Percentiles rank a stretch among this genome's conserved stretches.
These are phyloP conservation scores for Paramecium primaurelia DNA, from an alignment of 73 alveolate genomes.

Conservation along the genomic window DNA sequence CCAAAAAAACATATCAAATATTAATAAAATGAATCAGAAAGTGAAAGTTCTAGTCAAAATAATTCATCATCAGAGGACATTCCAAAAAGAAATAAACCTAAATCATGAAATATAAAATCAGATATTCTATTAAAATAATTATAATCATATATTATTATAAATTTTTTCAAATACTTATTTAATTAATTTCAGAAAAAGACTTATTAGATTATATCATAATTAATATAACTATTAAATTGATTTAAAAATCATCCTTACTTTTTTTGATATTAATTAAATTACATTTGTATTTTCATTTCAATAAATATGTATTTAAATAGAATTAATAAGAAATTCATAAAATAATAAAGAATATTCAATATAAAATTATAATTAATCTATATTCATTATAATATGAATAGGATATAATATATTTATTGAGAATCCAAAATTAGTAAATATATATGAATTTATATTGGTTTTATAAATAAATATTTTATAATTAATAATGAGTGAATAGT, in stretches of 20 bases:
- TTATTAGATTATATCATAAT: too few species aligned
- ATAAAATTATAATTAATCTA: background rate
- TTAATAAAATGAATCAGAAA: background rate
- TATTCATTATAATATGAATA: background rate
- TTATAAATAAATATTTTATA: background rate
- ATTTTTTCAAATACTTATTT: too few species aligned
- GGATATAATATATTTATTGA: background rate
- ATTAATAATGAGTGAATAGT: background rate
- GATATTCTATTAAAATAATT: background rate
- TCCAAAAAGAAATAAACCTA: background rate
- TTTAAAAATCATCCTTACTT: too few species aligned
- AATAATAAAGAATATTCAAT: too few species aligned
- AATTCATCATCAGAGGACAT: background rate
- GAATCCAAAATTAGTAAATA: background rate
- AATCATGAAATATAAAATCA: background rate
- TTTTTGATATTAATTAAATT: too few species aligned
- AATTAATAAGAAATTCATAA: background rate
- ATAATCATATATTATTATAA: background rate
- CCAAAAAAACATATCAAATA: background rate
- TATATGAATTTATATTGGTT: background rate
- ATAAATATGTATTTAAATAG: too few species aligned
- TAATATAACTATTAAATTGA: too few species aligned
- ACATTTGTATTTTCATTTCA: background rate
- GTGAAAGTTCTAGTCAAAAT: background rate
- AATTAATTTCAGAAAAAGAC: too few species aligned